These are phyloP conservation scores for Tolypocladium cylindrosporum DNA, from an alignment of 2,329 filamentous ascomycete genomes.

Conservation along the genomic window DNA sequence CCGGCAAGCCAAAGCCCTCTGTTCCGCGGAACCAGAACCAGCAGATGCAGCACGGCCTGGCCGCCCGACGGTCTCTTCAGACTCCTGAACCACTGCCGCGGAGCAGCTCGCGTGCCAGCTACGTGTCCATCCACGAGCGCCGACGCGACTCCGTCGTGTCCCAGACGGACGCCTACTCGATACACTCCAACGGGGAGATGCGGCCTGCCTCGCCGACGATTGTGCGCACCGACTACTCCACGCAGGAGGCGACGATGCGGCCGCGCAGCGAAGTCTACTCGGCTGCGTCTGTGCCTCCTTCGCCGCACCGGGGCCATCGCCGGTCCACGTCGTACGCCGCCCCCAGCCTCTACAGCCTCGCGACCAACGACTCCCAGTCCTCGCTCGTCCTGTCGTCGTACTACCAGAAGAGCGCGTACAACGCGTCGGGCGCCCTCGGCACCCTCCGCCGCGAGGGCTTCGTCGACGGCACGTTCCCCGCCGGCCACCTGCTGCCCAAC, in stretches of 20 bases:
- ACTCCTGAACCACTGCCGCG: conserved; percentile 21
- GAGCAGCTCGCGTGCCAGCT: conserved; percentile 35
- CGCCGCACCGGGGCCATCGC: conserved; percentile 12
- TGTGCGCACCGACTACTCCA: conserved; percentile 13
- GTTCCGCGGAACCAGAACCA: not conserved
- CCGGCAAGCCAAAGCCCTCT: conserved; percentile 6
- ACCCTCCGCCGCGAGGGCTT: conserved; percentile 41
- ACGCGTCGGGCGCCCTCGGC: conserved; percentile 35
- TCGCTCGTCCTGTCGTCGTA: conserved; percentile 42
- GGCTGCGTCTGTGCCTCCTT: conserved; percentile 10
- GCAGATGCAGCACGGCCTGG: not conserved
- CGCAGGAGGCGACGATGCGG: conserved; percentile 12
- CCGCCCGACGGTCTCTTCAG: conserved; percentile 4
- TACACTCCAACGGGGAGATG: conserved; percentile 34
- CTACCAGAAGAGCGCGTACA: conserved; percentile 37
- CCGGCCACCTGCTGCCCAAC: conserved; percentile 49
- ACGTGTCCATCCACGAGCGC: conserved; percentile 39
- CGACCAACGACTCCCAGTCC: conserved; percentile 43
- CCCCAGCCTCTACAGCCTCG: conserved; percentile 51
- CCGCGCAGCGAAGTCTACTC: conserved; percentile 7
- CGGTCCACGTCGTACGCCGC: conserved; percentile 24
- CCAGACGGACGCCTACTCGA: conserved; percentile 43
- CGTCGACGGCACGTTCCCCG: conserved; percentile 49
- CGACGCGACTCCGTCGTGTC: conserved; percentile 45
- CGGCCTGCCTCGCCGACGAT: conserved; percentile 33